Base-by-base conservation (phyloP, 306 rosid genomes). In the Hylodesmum podocarpum region DNA sequence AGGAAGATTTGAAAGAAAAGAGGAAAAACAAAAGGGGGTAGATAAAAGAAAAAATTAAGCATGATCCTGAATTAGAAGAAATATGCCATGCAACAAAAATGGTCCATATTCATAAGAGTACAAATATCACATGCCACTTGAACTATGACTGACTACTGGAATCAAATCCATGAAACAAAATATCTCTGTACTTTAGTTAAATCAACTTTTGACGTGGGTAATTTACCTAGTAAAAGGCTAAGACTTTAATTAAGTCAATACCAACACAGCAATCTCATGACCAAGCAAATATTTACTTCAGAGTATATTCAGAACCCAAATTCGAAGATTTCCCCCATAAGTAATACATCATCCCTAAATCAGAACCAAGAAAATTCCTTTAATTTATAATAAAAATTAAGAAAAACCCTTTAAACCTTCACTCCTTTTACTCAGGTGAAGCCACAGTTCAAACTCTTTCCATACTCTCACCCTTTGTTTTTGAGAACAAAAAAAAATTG, bases 91-190 rank as follows among this genome's bases (percentile, higher is more conserved):
- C 69, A 43, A 40, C 79, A 71, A 2, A 61, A 11, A 72, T 36
- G 25, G n/a, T n/a, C n/a, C n/a, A n/a, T n/a, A n/a, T 50, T 33
- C 39, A 36, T 14, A 64, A 25, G 37, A 49, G 13, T 19, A 66
- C 10, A 54, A 67, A 33, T 29, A 28, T 31, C 19, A 16, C 27
- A 58, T 67, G 47, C 24, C 49, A 67, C 54, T 36, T 36, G 69
- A 63, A 63, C 18, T 36, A 63, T 5, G 24, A 63, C 31, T 19
- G 63, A 31, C 25, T 28, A 55, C 27, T 10, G 34, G 37, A 31
- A 68, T 70, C 76, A 31, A 55, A 70, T 54, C 69, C 64, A 25
- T 34, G 22, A 59, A 33, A 59, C 39, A 47, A 46, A 70, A 70
- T 47, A 49, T 57, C 57, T 68, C 39, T 39, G 44, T 40, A 31